Base-by-base conservation (phyloP, 139 green algal species). In the Ostreobium quekettii region DNA sequence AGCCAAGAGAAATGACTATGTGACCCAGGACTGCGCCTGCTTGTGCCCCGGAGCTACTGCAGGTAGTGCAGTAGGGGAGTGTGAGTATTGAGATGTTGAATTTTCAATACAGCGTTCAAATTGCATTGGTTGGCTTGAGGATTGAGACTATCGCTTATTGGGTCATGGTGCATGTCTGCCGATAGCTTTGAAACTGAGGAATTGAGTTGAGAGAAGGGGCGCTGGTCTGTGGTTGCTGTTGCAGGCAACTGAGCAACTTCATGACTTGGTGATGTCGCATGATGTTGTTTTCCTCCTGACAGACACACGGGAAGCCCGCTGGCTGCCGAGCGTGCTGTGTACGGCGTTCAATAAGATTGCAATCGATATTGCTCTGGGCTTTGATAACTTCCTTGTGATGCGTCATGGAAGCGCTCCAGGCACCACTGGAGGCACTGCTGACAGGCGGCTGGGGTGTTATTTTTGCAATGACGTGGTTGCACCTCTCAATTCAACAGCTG, bases 391-490 rank as follows among this genome's bases (percentile, higher is more conserved):
- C 60, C 56, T 88, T n/a, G 75, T 84, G 24, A 88, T 90, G 85
- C 70, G 85, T 2, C 85, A 90, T 59, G 85, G 85, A 22, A 24
- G 29, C 42, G 47, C 6, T 31, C 32, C 42, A 4, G 46, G 36
- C 31, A 33, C 37, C 60, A 32, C 33, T 36, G 2, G 32, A 30
- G 31, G 42, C 19, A 30, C 1, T 3, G 22, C 48, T 7, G 31
- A 26, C 8, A 46, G 60, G 1, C 83, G 85, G 3, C 84, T 97
- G 48, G 93, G 94, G 3, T 99, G 94, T 81, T 99, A 99, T 85
- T 99, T 98, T 67, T 99, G 94, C 82, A 97, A 96, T 74, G 94
- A 99, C 64, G 91, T 99, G 0, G 84, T 97, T 4, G 92, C 92
- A 0, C 94, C 94, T 0, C 53, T 85, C 30, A 86, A 98, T 71